These are phyloP conservation scores for Monilinia vaccinii-corymbosi DNA, from an alignment of 2,329 filamentous ascomycete genomes.

Conservation along the genomic window DNA sequence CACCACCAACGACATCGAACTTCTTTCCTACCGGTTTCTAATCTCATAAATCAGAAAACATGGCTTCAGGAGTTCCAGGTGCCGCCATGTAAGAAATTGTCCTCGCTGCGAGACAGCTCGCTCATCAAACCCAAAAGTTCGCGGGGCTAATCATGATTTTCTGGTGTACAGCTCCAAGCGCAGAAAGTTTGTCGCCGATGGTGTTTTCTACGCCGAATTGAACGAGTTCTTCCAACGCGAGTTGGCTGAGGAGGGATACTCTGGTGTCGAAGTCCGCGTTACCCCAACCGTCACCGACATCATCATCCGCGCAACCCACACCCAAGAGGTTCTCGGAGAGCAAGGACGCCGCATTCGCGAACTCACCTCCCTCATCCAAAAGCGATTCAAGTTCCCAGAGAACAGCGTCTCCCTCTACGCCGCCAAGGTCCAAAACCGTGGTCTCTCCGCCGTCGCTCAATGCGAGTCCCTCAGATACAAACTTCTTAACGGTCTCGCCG, in stretches of 20 bases:
- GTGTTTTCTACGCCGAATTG: slow-evolving; percentile 99
- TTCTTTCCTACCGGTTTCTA: slow-evolving; percentile 24
- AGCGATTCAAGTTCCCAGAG: slow-evolving; percentile 99
- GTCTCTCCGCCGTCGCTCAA: slow-evolving; percentile 98
- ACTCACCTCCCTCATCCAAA: slow-evolving; percentile 99
- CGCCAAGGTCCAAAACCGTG: slow-evolving; percentile 99
- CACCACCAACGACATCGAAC: slow-evolving; percentile 23
- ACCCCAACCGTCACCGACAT: slow-evolving; percentile 90
- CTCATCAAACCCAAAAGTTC: slow-evolving; percentile 3
- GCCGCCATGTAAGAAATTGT: slow-evolving; percentile 30
- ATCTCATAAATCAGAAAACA: slow-evolving; percentile 26
- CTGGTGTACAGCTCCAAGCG: slow-evolving; percentile 64
- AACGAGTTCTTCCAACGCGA: slow-evolving; percentile 99
- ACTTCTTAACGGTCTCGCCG: slow-evolving; percentile 98
- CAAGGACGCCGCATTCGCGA: slow-evolving; percentile 99
- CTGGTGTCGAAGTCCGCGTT: slow-evolving; percentile 98
- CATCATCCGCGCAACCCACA: slow-evolving; percentile 99
- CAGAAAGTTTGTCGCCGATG: slow-evolving; percentile 93
- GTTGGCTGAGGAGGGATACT: slow-evolving; percentile 99
- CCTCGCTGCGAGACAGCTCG: neutral
- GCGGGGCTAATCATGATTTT: slow-evolving; percentile 12
- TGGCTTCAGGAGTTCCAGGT: slow-evolving; percentile 32
- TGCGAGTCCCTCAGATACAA: slow-evolving; percentile 99
- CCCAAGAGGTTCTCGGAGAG: slow-evolving; percentile 99
- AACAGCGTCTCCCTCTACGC: slow-evolving; percentile 99